phyloP scores from a whole-genome alignment of 345 rosid genomes.

The Xanthoceras sorbifolium region DNA sequence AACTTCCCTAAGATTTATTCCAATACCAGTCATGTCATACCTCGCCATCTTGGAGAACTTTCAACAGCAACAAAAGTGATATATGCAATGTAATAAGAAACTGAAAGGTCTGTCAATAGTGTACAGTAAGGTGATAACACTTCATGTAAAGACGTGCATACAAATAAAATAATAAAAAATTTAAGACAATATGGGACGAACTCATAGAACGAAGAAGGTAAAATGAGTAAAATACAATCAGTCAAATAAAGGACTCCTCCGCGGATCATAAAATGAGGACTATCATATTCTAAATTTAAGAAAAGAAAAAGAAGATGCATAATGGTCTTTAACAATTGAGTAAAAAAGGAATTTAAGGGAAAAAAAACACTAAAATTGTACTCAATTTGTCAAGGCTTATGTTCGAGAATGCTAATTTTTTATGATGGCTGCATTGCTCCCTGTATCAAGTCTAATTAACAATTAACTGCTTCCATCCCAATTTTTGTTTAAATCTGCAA shows the following conservation, averaged over 20 bases:
- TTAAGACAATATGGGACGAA: not conserved
- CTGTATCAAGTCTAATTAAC: not conserved
- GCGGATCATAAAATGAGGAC: not conserved
- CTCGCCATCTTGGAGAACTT: slow-evolving; percentile 98
- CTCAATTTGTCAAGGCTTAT: not conserved
- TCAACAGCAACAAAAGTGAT: slow-evolving; percentile 32
- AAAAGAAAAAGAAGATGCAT: not conserved
- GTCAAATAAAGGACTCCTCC: not conserved
- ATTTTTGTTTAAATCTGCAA: not conserved
- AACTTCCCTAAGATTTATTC: slow-evolving; percentile 90
- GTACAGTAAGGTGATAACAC: not conserved
- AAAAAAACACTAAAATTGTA: not conserved
- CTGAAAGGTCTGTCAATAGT: slow-evolving; percentile 32
- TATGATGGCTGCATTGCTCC: not conserved
- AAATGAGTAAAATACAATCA: not conserved
- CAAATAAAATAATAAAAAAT: not conserved
- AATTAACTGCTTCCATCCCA: no score
- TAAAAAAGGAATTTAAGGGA: not conserved
- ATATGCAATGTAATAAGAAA: slow-evolving; percentile 32
- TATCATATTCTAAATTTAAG: not conserved
- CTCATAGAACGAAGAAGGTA: not conserved
- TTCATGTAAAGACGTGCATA: not conserved
- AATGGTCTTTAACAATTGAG: not conserved
- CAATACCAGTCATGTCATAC: slow-evolving; percentile 91
- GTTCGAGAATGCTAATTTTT: not conserved